Evolutionary conservation across 768 basidiomycete species (phyloP).

Genomic region (Wakefieldia striispora): DNA sequence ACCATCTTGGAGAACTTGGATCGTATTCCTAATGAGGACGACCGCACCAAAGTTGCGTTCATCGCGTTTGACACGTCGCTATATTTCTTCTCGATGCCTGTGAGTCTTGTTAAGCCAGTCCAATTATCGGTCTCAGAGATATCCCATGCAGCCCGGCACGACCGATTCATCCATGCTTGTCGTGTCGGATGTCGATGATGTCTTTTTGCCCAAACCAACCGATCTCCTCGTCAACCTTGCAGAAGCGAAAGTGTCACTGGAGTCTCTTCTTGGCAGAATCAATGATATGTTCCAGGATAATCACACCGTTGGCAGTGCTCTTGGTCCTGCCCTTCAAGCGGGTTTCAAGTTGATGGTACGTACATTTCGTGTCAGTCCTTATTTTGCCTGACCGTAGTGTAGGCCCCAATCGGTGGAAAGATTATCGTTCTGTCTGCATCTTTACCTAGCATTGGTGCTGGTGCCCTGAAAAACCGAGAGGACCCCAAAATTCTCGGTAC

Average conservation of each 20-base stretch:
- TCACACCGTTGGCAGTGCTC: conserved; percentile 85
- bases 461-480: conserved; percentile 92
- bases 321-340: conserved; percentile 93
- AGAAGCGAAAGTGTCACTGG: conserved; percentile 78
- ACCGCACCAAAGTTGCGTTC: conserved; percentile 88
- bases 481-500: conserved; percentile 97
- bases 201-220: conserved; percentile 94
- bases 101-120: conserved; percentile 14
- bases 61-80: conserved; percentile 89
- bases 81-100: conserved; percentile 95
- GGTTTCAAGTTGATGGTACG: conserved; percentile 92
- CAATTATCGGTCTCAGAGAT: background rate
- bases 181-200: conserved; percentile 94
- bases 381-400: conserved; percentile 5
- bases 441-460: conserved; percentile 84
- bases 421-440: conserved; percentile 84
- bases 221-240: conserved; percentile 94
- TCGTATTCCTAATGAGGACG: conserved; percentile 92
- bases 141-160: conserved; percentile 50
- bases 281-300: conserved; percentile 99
- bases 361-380: background rate
- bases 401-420: conserved; percentile 94
- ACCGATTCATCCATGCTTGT: conserved; percentile 93
- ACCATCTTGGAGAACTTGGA: conserved; percentile 95
- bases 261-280: conserved; percentile 76